Conservation (phyloP, 192 early-diverging fungal genomes). For the Backusella psychrophila region DNA sequence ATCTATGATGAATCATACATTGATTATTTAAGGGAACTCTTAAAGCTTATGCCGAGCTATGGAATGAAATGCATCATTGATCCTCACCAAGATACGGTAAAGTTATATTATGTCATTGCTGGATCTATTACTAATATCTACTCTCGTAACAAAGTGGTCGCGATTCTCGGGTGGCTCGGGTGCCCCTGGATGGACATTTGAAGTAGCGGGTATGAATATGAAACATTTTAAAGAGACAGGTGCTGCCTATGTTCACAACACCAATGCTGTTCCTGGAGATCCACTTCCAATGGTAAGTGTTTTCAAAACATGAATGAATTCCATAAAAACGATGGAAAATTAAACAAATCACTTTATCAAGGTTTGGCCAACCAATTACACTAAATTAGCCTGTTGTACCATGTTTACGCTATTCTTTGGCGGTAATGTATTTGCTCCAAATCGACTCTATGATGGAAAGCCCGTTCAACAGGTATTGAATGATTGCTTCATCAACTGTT, state of each 20-base stretch:
- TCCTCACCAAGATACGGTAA: slow-evolving; percentile 85
- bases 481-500: slow-evolving; percentile 62
- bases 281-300: slow-evolving; percentile 35
- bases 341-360: slow-evolving; percentile 17
- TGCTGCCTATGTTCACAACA: slow-evolving; percentile 79
- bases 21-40: slow-evolving; percentile 65
- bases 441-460: slow-evolving; percentile 61
- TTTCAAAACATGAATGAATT: neutral
- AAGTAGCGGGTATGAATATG: slow-evolving; percentile 73
- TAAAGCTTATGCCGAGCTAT: slow-evolving; percentile 65
- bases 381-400: slow-evolving; percentile 76
- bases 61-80: slow-evolving; percentile 86
- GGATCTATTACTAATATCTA: neutral
- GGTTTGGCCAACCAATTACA: slow-evolving; percentile 89
- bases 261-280: slow-evolving; percentile 49
- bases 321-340: neutral
- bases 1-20: slow-evolving; percentile 82
- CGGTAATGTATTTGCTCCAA: slow-evolving; percentile 73
- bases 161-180: slow-evolving; percentile 80
- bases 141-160: slow-evolving; percentile 45
- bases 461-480: slow-evolving; percentile 68
- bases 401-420: slow-evolving; percentile 88
- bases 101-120: neutral
- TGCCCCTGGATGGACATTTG: slow-evolving; percentile 88
- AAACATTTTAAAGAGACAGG: slow-evolving; percentile 71